These are phyloP conservation scores for Penicillium alfredii DNA, from an alignment of 495 filamentous ascomycete species.

Conservation along the genomic window DNA sequence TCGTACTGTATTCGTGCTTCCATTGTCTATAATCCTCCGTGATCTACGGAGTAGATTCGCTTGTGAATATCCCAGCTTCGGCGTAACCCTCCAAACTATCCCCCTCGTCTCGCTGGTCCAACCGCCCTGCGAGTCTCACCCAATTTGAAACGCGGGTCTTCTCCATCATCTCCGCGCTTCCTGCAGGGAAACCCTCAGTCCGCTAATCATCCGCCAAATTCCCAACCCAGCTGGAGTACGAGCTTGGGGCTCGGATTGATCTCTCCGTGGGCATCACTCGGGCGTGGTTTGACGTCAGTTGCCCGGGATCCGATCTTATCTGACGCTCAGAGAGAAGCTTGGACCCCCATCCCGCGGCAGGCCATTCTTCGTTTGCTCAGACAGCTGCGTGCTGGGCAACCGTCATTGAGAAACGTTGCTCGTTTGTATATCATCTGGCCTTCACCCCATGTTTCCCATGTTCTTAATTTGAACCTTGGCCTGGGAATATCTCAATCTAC, in stretches of 20 bases:
- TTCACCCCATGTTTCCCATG: constrained; percentile 14
- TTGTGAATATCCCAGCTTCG: too few relatives aligned
- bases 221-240: constrained; percentile 13
- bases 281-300: constrained; percentile 27
- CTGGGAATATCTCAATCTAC: constrained; percentile 11
- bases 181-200: constrained; percentile 10
- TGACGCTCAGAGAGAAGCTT: too few relatives aligned
- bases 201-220: constrained; percentile 24
- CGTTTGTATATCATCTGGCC: constrained; percentile 18
- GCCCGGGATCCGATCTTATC: constrained; percentile 18
- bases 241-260: constrained; percentile 24
- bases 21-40: too few relatives aligned
- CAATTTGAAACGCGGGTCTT: constrained; percentile 24
- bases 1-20: too few relatives aligned
- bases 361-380: too few relatives aligned
- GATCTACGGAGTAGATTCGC: too few relatives aligned
- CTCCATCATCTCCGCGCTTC: constrained; percentile 22
- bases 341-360: too few relatives aligned
- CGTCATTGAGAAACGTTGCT: too few relatives aligned
- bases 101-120: constrained; percentile 15
- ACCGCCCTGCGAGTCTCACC: constrained; percentile 14
- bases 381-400: too few relatives aligned
- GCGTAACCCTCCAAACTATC: too few relatives aligned
- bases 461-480: constrained; percentile 4
- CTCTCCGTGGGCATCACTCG: constrained; percentile 10